These are phyloP conservation scores for Tolypocladium nubicola DNA, from an alignment of 2,329 filamentous ascomycete species.

Conservation along the genomic window DNA sequence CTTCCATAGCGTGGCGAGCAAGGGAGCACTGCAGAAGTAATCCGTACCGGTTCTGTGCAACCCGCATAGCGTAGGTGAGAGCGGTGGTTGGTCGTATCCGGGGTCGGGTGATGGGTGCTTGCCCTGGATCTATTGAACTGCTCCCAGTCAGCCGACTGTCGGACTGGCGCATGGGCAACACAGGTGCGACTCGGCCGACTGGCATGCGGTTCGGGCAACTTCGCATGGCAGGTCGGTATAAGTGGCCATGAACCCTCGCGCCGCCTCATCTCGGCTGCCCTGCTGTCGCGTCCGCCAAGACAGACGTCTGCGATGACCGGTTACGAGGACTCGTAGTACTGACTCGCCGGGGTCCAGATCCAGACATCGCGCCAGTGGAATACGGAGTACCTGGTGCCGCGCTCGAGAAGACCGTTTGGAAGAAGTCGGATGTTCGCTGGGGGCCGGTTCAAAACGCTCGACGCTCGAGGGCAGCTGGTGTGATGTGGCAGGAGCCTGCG, in stretches of 20 bases:
- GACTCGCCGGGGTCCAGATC: neutral
- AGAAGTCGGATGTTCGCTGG: neutral
- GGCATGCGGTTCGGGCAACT: neutral
- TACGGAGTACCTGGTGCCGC: neutral
- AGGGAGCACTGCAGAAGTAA: neutral
- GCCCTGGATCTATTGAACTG: neutral
- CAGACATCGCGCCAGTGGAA: neutral
- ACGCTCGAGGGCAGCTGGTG: neutral
- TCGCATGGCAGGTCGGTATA: neutral
- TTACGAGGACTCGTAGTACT: neutral
- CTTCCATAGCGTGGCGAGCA: neutral
- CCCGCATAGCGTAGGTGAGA: conserved; percentile 3
- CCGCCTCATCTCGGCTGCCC: neutral
- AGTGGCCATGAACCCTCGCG: neutral
- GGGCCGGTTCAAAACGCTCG: neutral
- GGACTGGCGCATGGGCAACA: neutral
- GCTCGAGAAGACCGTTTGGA: neutral
- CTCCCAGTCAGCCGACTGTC: neutral
- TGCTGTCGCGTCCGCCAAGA: too few species aligned
- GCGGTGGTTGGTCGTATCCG: conserved; percentile 2
- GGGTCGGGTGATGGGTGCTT: conserved; percentile 2
- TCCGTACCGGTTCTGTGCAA: neutral
- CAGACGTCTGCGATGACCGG: neutral
- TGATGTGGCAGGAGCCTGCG: neutral
- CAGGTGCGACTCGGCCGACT: neutral